phyloP scores from a whole-genome alignment of 495 filamentous ascomycete species.

The Penicillium paradoxum region DNA sequence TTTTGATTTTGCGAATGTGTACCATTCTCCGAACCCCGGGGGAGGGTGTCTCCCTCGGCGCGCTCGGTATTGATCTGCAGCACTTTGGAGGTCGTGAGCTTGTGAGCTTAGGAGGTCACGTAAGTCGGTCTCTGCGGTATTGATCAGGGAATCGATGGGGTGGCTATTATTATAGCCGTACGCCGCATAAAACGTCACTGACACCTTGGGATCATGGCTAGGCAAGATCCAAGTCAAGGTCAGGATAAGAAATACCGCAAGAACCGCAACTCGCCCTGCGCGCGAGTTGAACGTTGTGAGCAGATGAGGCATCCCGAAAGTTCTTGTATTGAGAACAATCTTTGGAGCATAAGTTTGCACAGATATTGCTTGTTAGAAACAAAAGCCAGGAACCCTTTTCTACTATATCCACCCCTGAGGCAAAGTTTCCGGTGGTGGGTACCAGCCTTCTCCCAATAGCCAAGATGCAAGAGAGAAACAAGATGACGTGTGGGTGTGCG shows the following conservation, averaged over 20 bases:
- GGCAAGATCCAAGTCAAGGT: background rate
- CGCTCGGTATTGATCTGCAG: conserved; percentile 6
- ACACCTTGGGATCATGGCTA: background rate
- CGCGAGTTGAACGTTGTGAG: background rate
- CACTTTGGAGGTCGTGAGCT: conserved; percentile 1
- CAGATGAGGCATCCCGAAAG: background rate
- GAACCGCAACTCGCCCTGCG: background rate
- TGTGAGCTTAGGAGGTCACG: background rate
- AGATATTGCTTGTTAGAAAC: background rate
- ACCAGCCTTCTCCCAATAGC: too few species aligned
- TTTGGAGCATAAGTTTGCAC: background rate
- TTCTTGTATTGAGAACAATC: background rate
- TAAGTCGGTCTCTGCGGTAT: conserved; percentile 3
- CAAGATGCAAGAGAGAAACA: background rate
- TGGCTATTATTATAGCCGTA: background rate
- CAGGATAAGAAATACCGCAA: background rate
- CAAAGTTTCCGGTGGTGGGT: background rate
- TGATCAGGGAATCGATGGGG: conserved; percentile 9
- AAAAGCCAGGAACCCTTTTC: background rate
- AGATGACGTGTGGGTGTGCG: background rate
- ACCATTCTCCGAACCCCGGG: conserved; percentile 63
- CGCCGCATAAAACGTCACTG: background rate
- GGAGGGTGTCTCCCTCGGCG: conserved; percentile 43
- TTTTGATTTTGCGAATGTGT: conserved; percentile 53
- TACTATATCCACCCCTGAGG: background rate